Conservation (phyloP, 73 alveolate species). For the Paramecium caudatum region DNA sequence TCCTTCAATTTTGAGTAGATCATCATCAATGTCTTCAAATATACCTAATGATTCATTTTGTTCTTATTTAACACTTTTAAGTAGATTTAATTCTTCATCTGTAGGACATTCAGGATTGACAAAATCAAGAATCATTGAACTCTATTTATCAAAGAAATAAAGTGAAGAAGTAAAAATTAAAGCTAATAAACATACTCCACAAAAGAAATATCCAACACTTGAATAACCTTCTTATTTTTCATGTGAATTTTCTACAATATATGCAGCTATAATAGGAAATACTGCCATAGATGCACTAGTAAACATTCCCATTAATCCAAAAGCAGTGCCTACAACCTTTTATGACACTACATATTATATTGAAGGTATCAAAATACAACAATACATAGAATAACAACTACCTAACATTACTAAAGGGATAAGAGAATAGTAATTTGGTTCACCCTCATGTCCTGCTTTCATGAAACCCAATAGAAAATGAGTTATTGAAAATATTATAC, state of each 20-base stretch:
- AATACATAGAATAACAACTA: conserved; percentile 22
- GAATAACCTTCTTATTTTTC: conserved; percentile 47
- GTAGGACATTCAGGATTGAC: not conserved
- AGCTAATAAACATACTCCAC: conserved; percentile 27
- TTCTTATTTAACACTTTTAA: not conserved
- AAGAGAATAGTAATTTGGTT: conserved; percentile 19
- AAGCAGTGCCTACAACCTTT: conserved; percentile 62
- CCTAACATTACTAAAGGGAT: conserved; percentile 20
- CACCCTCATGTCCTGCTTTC: not conserved
- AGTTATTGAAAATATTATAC: not conserved
- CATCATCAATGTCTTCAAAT: conserved; percentile 39
- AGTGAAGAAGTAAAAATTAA: conserved; percentile 10
- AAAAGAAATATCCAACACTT: conserved; percentile 11
- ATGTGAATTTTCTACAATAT: not conserved
- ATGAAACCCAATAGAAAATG: conserved; percentile 35
- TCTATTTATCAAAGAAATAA: conserved; percentile 37
- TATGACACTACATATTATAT: conserved; percentile 13
- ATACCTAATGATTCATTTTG: not conserved
- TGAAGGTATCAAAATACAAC: conserved; percentile 43
- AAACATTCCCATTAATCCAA: conserved; percentile 46
- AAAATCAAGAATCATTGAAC: conserved; percentile 35
- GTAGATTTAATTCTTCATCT: not conserved
- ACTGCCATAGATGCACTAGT: not conserved
- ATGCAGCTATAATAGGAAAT: conserved; percentile 49
- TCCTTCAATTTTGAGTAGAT: not conserved